A percentile compares a stretch with the other conserved stretches of the same genome.
These are phyloP conservation scores for Lomentospora prolificans DNA, from an alignment of 2,329 filamentous ascomycete species.

Conservation along the genomic window DNA sequence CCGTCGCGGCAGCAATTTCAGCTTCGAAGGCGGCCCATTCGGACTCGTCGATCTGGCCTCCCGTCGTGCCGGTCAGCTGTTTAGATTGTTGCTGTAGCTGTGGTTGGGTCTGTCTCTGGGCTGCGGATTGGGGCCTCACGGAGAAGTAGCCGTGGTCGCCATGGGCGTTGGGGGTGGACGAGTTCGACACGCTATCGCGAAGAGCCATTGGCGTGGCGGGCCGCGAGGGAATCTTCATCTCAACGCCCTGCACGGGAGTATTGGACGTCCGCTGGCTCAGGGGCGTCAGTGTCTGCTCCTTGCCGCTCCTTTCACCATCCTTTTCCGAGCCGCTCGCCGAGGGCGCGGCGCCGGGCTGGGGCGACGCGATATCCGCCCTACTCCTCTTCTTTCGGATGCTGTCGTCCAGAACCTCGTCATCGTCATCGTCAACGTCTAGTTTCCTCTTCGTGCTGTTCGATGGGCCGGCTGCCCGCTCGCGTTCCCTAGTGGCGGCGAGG, in stretches of 20 bases:
- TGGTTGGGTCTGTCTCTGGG: constrained; percentile 22
- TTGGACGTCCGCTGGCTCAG: constrained; percentile 38
- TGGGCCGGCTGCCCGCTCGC: background rate
- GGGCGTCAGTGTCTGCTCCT: constrained; percentile 22
- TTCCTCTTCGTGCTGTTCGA: constrained; percentile 22
- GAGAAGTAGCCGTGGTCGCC: constrained; percentile 11
- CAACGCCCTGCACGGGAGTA: constrained; percentile 44
- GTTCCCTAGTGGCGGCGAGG: constrained; percentile 10
- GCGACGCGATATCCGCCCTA: constrained; percentile 24
- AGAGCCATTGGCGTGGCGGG: constrained; percentile 43
- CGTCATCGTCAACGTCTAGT: constrained; percentile 23
- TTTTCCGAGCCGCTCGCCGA: constrained; percentile 5
- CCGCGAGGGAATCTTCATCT: constrained; percentile 54
- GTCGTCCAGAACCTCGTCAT: constrained; percentile 13
- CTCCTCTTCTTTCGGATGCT: constrained; percentile 35
- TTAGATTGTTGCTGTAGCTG: constrained; percentile 11
- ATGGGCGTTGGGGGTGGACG: constrained; percentile 19
- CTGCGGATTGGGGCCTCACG: constrained; percentile 11
- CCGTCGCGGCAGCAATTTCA: constrained; percentile 51
- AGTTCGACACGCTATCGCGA: constrained; percentile 18
- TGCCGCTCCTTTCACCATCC: constrained; percentile 13
- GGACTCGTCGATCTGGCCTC: constrained; percentile 50
- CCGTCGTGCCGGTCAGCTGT: constrained; percentile 5
- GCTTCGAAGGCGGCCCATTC: constrained; percentile 85
- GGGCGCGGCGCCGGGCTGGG: constrained; percentile 2